Conservation (phyloP, 2,329 filamentous ascomycete genomes). For the Ceratocystis alfenasii region DNA sequence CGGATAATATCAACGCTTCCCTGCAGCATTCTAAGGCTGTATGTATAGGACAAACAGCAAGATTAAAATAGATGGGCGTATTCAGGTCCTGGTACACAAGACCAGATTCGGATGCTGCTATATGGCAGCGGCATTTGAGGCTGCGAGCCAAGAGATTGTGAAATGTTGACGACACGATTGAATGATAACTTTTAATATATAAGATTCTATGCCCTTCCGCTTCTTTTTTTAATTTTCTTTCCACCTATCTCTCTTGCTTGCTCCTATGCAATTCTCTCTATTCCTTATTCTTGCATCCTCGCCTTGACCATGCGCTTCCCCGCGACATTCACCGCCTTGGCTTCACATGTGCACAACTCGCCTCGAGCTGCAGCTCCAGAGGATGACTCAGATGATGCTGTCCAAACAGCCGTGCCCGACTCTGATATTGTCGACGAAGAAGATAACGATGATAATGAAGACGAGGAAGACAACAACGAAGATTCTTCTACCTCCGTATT, state of each 20-base stretch:
- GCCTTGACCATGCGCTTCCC: neutral
- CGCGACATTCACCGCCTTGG: neutral
- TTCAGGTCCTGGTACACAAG: neutral
- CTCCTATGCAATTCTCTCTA: neutral
- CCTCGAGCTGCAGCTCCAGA: neutral
- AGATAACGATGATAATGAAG: neutral
- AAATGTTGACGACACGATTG: neutral
- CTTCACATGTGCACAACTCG: neutral
- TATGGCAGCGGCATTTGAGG: neutral
- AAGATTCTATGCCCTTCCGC: neutral
- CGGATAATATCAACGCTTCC: neutral
- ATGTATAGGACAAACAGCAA: neutral
- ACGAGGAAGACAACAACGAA: neutral
- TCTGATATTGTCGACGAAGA: neutral
- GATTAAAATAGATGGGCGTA: neutral
- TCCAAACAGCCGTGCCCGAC: neutral
- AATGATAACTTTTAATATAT: neutral
- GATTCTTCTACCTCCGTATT: neutral
- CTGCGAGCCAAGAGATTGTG: neutral
- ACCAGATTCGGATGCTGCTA: neutral
- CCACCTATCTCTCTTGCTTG: neutral
- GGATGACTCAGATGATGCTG: neutral
- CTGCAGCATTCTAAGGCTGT: neutral
- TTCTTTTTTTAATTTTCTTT: neutral
- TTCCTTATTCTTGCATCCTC: neutral